Evolutionary conservation across 2,329 filamentous ascomycete species (phyloP).

Genomic region (Fusarium sp.): DNA sequence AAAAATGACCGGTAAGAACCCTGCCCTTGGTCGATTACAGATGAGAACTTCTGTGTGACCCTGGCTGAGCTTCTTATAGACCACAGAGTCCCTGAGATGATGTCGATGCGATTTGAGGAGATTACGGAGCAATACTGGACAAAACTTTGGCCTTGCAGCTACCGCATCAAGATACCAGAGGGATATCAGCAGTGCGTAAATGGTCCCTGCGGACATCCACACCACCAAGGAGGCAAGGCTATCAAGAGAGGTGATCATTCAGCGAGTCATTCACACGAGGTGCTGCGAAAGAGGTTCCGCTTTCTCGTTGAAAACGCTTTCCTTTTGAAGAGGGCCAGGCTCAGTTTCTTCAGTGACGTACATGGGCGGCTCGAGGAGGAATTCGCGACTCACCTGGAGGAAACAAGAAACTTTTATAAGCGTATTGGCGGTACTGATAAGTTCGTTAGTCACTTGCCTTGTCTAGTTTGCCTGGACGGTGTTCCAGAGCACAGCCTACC

Average conservation of each 20-base stretch:
- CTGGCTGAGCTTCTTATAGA: neutral
- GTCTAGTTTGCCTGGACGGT: neutral
- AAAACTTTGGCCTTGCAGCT: neutral
- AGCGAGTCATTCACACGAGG: rapidly evolving
- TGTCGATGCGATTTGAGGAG: rapidly evolving
- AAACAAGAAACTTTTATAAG: neutral
- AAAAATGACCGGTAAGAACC: neutral
- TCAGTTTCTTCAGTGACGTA: rapidly evolving
- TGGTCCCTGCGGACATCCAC: neutral
- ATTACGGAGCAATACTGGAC: neutral
- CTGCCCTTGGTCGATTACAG: neutral
- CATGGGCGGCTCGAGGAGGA: neutral
- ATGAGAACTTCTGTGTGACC: neutral
- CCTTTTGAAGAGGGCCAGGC: neutral
- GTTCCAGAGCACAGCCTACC: neutral
- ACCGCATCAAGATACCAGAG: rapidly evolving
- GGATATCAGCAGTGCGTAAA: neutral
- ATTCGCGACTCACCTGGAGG: rapidly evolving
- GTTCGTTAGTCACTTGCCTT: neutral
- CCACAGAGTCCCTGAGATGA: rapidly evolving
- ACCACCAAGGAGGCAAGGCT: neutral
- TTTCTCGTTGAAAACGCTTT: rapidly evolving
- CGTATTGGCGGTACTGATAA: neutral
- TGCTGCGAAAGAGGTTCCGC: rapidly evolving
- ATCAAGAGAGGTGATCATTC: neutral